Percentiles rank a stretch among this genome's conserved stretches.
phyloP scores from a whole-genome alignment of 1,284 basidiomycete species.

The Tilletia horrida region DNA sequence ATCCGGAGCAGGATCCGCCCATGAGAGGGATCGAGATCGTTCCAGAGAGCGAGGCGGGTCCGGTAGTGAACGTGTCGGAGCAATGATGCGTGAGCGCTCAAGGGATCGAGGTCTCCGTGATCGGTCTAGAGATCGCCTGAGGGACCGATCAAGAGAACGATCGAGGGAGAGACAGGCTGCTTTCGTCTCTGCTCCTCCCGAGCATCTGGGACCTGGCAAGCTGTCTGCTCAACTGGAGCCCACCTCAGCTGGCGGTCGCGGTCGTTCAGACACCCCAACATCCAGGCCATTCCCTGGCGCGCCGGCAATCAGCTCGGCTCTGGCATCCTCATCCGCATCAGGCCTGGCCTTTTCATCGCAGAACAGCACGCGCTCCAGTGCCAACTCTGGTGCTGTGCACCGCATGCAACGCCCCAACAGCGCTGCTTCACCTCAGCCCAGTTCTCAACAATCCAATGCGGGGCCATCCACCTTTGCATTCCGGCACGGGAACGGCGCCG shows the following conservation, averaged over 20 bases:
- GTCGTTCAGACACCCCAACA: no score
- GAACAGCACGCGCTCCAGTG: not conserved
- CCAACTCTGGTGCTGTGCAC: not conserved
- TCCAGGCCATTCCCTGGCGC: no score
- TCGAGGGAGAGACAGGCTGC: conserved; percentile 4
- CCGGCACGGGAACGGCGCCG: no score
- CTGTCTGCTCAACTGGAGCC: no score
- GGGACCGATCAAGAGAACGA: conserved; percentile 8
- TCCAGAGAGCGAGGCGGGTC: not conserved
- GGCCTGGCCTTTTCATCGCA: not conserved
- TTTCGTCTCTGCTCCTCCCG: not conserved
- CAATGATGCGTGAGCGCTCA: not conserved
- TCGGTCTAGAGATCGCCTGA: not conserved
- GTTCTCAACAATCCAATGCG: no score
- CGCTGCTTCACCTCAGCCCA: not conserved
- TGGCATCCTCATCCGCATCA: not conserved
- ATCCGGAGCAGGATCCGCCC: no score
- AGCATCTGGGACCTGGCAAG: not conserved
- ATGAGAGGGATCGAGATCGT: conserved; percentile 6
- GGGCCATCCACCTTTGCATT: no score
- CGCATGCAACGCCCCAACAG: conserved; percentile 8
- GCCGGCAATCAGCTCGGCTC: not conserved
- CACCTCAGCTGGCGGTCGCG: not conserved
- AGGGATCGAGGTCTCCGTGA: conserved; percentile 1
- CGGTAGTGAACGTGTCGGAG: not conserved